Conservation (phyloP, 2,329 filamentous ascomycete genomes). For the Botrytis cinerea region DNA sequence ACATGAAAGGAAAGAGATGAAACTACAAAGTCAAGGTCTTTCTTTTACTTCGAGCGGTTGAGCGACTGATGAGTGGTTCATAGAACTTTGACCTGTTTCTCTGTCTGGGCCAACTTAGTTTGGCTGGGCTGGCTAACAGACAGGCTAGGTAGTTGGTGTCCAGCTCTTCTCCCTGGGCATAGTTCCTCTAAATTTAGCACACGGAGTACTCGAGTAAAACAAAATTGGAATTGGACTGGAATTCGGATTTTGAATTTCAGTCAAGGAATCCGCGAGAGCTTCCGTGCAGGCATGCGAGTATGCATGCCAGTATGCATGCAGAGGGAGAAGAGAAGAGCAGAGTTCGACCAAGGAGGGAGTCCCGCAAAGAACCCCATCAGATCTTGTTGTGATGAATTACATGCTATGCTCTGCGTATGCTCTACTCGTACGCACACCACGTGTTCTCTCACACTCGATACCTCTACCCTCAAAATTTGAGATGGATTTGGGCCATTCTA, state of each 20-base stretch:
- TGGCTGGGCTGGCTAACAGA: not conserved
- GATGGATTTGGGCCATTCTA: not conserved
- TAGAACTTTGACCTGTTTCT: slow-evolving; percentile 6
- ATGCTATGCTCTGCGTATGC: too few species aligned
- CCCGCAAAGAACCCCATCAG: not conserved
- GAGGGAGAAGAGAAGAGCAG: not conserved
- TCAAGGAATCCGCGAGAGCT: not conserved
- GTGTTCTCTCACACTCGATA: not conserved
- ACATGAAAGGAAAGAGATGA: not conserved
- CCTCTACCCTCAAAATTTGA: not conserved
- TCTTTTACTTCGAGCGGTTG: not conserved
- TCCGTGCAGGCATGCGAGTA: not conserved
- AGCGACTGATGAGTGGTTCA: slow-evolving; percentile 2
- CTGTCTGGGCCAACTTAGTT: not conserved
- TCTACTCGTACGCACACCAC: not conserved
- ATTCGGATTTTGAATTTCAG: not conserved
- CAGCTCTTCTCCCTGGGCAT: not conserved
- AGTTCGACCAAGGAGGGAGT: not conserved
- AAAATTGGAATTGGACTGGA: not conserved
- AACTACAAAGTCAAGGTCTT: slow-evolving; percentile 14
- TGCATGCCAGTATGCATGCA: not conserved
- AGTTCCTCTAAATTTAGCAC: slow-evolving; percentile 21
- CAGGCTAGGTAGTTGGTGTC: not conserved
- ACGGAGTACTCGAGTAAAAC: not conserved
- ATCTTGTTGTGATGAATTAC: not conserved